A percentile compares a stretch with the other conserved stretches of the same genome.
phyloP scores from a whole-genome alignment of 225 moss, liverwort and hornwort species.

The Lunularia cruciata region DNA sequence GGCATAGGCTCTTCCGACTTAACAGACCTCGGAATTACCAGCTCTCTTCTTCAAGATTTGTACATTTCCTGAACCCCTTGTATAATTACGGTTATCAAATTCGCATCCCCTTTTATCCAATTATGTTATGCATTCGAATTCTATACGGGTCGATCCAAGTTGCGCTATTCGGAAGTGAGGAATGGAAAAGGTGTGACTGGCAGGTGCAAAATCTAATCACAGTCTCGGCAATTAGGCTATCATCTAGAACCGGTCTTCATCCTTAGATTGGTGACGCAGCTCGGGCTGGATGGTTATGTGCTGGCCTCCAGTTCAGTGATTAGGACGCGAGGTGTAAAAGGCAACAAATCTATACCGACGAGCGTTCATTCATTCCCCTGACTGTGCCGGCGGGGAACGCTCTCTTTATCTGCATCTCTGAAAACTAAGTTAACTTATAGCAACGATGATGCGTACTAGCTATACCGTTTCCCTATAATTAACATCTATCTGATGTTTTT shows the following conservation, averaged over 20 bases:
- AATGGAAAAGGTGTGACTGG: background rate
- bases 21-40: background rate
- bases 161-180: background rate
- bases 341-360: background rate
- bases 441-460: slow-evolving; percentile 1
- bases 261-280: background rate
- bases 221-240: background rate
- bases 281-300: background rate
- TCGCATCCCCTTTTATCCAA: background rate
- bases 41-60: background rate
- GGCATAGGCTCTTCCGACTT: background rate
- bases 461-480: background rate
- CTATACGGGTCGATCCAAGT: background rate
- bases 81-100: background rate
- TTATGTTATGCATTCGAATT: background rate
- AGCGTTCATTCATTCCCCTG: background rate
- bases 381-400: background rate
- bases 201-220: too few species aligned
- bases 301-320: background rate
- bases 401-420: background rate
- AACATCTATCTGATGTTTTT: background rate
- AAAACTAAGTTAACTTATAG: background rate
- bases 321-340: background rate
- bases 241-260: background rate
- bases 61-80: slow-evolving; percentile 17